These are phyloP conservation scores for Botryotinia calthae DNA, from an alignment of 2,329 filamentous ascomycete genomes.

Conservation along the genomic window DNA sequence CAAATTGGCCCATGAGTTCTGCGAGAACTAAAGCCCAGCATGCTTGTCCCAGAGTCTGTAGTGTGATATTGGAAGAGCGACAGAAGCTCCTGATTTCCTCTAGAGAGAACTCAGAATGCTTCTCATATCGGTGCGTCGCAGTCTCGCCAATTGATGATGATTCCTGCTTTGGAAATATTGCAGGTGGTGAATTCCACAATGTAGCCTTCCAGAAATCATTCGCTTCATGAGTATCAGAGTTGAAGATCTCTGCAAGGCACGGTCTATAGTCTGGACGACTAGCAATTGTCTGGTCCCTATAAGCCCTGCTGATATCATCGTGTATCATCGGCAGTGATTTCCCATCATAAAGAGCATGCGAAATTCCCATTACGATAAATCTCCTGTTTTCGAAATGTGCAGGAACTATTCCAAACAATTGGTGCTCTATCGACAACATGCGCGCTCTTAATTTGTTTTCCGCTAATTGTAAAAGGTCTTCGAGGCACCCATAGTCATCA, in stretches of 20 bases:
- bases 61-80: constrained; percentile 62
- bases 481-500: constrained; percentile 19
- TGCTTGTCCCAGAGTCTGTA: constrained; percentile 73
- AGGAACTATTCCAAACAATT: constrained; percentile 46
- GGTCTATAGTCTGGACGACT: constrained; percentile 49
- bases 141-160: constrained; percentile 17
- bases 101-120: constrained; percentile 44
- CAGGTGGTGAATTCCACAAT: constrained; percentile 51
- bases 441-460: constrained; percentile 41
- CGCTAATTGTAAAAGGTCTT: constrained; percentile 43
- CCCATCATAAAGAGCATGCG: constrained; percentile 88
- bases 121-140: constrained; percentile 45
- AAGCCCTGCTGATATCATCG: constrained; percentile 65
- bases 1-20: constrained; percentile 59
- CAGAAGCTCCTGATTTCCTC: constrained; percentile 57
- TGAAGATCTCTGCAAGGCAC: constrained; percentile 50
- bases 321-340: constrained; percentile 78
- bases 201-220: constrained; percentile 69
- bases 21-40: constrained; percentile 74
- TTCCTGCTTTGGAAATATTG: constrained; percentile 41
- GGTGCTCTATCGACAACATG: constrained; percentile 39
- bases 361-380: constrained; percentile 65
- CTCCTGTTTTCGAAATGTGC: constrained; percentile 41
- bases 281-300: constrained; percentile 45
- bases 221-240: constrained; percentile 45